Percentiles rank a stretch among this genome's conserved stretches.
phyloP scores from a whole-genome alignment of 306 rosid genomes.

The Albizia julibrissin region DNA sequence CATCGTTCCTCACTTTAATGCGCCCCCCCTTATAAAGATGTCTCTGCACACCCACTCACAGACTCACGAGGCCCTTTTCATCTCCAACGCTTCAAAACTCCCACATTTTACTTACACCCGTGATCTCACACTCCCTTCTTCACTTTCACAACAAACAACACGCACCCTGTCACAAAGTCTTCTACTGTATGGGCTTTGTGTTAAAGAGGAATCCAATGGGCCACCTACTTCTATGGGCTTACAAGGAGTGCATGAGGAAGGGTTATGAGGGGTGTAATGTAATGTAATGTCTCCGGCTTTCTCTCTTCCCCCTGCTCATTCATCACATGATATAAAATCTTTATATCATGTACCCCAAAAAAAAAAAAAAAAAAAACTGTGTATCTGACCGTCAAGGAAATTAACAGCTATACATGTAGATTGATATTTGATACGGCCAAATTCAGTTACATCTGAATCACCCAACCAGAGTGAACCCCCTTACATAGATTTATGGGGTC shows the following conservation, averaged over 20 bases:
- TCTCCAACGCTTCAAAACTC: background rate
- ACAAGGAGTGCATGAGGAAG: too few relatives aligned
- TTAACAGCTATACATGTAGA: constrained; percentile 29
- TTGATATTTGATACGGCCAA: constrained; percentile 20
- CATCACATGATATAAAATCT: background rate
- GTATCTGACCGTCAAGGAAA: constrained; percentile 1
- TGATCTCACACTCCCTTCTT: background rate
- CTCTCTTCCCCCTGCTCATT: too few relatives aligned
- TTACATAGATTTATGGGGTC: background rate
- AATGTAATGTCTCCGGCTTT: too few relatives aligned
- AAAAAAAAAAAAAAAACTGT: background rate
- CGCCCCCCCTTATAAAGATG: too few relatives aligned
- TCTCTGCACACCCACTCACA: background rate
- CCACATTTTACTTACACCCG: background rate
- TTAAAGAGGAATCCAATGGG: too few relatives aligned
- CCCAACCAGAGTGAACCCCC: background rate
- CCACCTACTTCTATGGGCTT: too few relatives aligned
- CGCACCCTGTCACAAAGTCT: background rate
- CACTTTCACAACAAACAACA: constrained; percentile 14
- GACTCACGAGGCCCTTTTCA: background rate
- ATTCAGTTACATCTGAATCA: constrained; percentile 23
- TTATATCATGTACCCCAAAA: too few relatives aligned
- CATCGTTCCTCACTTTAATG: background rate
- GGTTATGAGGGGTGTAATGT: too few relatives aligned
- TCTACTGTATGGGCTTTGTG: background rate